These are phyloP conservation scores for Ogataea wickerhamii DNA, from an alignment of 805 yeast species.

Conservation along the genomic window DNA sequence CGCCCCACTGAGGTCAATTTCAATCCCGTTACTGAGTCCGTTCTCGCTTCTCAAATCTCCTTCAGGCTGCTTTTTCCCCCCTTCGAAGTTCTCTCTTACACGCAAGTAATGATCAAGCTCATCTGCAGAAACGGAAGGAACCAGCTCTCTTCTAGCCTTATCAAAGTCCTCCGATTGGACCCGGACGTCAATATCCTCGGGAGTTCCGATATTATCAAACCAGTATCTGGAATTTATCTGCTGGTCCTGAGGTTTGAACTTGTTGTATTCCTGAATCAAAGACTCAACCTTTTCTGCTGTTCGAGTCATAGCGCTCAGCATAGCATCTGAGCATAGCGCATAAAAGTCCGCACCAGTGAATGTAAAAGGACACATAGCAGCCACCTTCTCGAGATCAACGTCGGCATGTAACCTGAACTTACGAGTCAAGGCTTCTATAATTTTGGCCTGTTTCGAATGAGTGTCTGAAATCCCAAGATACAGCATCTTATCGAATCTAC, in stretches of 20 bases:
- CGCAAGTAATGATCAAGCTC: slow-evolving; percentile 78
- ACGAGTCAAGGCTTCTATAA: slow-evolving; percentile 82
- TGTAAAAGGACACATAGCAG: slow-evolving; percentile 76
- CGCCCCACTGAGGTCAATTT: neutral
- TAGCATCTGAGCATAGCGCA: slow-evolving; percentile 92
- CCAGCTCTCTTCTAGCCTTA: slow-evolving; percentile 67
- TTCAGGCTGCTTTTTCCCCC: slow-evolving; percentile 39
- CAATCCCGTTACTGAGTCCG: neutral
- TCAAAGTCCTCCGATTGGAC: slow-evolving; percentile 72
- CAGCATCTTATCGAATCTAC: slow-evolving; percentile 92
- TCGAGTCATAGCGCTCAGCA: slow-evolving; percentile 94
- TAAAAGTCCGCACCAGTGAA: slow-evolving; percentile 98
- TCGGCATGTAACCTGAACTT: slow-evolving; percentile 63
- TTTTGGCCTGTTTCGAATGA: slow-evolving; percentile 80
- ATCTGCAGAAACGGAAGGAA: slow-evolving; percentile 84
- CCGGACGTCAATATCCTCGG: slow-evolving; percentile 60
- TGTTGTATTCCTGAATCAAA: slow-evolving; percentile 54
- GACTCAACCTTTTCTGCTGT: slow-evolving; percentile 73
- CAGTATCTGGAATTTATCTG: slow-evolving; percentile 74
- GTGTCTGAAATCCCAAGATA: slow-evolving; percentile 93
- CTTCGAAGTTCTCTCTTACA: slow-evolving; percentile 81
- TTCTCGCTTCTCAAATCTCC: slow-evolving; percentile 2
- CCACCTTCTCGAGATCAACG: slow-evolving; percentile 57
- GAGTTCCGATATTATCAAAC: slow-evolving; percentile 78
- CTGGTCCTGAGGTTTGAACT: slow-evolving; percentile 31